These are phyloP conservation scores for Austropuccinia psidii DNA, from an alignment of 1,284 basidiomycete species.

Conservation along the genomic window DNA sequence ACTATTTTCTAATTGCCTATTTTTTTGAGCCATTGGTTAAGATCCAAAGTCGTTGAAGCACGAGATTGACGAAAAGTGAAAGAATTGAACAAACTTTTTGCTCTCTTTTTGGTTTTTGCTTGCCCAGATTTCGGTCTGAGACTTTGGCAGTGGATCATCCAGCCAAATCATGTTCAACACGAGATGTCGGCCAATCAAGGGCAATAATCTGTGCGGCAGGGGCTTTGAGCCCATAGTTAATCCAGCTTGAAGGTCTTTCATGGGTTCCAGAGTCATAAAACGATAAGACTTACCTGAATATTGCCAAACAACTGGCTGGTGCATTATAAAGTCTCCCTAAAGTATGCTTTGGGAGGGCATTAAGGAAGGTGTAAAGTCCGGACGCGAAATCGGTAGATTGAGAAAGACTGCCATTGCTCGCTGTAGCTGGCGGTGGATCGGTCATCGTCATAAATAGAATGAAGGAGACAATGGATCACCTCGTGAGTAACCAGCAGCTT, in stretches of 20 bases:
- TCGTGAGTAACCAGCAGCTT: neutral
- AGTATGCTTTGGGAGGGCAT: constrained; percentile 73
- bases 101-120: constrained; percentile 59
- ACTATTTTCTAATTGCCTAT: constrained; percentile 64
- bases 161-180: constrained; percentile 89
- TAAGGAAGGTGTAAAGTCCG: constrained; percentile 61
- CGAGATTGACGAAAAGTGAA: constrained; percentile 10
- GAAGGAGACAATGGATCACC: neutral
- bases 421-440: neutral
- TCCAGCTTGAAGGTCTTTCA: constrained; percentile 17
- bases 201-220: constrained; percentile 59
- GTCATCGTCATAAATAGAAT: neutral
- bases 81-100: constrained; percentile 53
- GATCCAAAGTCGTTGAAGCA: neutral
- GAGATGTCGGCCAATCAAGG: constrained; percentile 77
- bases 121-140: constrained; percentile 76
- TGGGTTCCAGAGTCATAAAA: neutral
- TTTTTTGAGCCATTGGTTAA: constrained; percentile 25
- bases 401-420: neutral
- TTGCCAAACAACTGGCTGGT: constrained; percentile 85
- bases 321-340: constrained; percentile 75
- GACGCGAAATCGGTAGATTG: constrained; percentile 25
- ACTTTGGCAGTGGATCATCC: constrained; percentile 62
- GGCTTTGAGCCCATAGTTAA: constrained; percentile 40
- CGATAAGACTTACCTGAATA: constrained; percentile 63